phyloP scores from a whole-genome alignment of 805 yeast species.

The Zygosaccharomyces rouxii region DNA sequence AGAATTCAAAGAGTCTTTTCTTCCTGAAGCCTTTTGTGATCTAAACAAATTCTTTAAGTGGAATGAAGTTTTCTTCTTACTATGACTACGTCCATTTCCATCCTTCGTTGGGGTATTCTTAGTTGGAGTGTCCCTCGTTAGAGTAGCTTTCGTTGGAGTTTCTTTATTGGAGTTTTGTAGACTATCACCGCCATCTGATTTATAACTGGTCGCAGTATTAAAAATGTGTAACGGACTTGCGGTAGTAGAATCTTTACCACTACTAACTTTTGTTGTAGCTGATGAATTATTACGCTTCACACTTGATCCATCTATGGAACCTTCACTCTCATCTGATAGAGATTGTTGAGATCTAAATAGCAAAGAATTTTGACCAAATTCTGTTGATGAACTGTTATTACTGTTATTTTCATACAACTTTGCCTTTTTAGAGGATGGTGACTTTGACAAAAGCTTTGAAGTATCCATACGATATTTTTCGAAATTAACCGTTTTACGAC shows the following conservation, averaged over 20 bases:
- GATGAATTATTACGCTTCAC: slow-evolving; percentile 2
- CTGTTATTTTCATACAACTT: slow-evolving; percentile 14
- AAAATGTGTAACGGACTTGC: neutral
- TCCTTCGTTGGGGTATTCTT: slow-evolving; percentile 3
- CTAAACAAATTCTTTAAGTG: slow-evolving; percentile 32
- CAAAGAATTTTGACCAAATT: slow-evolving; percentile 5
- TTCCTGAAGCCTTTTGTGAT: slow-evolving; percentile 24
- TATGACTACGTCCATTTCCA: slow-evolving; percentile 11
- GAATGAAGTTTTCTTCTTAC: slow-evolving; percentile 28
- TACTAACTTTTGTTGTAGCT: neutral
- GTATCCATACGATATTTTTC: slow-evolving; percentile 20
- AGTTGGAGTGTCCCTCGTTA: neutral
- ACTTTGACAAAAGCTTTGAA: slow-evolving; percentile 6
- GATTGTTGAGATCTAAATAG: neutral
- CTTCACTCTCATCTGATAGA: neutral
- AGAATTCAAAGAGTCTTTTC: slow-evolving; percentile 1
- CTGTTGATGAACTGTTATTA: slow-evolving; percentile 14
- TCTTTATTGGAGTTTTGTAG: neutral
- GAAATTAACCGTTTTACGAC: slow-evolving; percentile 13
- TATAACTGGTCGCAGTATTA: neutral
- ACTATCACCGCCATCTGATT: neutral
- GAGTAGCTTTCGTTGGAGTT: neutral
- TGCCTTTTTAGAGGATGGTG: slow-evolving; percentile 1
- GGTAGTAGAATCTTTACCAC: slow-evolving; percentile 1
- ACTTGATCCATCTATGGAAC: neutral